Evolutionary conservation across 441 rosid species (phyloP).

Genomic region (Jatropha podagrica): DNA sequence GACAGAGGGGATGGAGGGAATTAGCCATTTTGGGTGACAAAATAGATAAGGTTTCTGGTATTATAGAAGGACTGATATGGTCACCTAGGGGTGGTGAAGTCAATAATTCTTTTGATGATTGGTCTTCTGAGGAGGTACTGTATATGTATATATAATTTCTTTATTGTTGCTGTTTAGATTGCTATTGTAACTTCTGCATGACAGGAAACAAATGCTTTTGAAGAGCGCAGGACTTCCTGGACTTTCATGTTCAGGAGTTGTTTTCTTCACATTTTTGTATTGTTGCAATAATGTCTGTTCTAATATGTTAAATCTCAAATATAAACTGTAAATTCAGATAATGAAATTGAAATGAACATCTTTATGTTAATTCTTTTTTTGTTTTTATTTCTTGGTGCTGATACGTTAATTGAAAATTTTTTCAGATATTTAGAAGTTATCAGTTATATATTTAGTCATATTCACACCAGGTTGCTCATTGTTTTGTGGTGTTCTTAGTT

Average conservation of each 20-base stretch:
- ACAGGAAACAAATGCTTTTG: not conserved
- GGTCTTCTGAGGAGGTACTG: constrained; percentile 70
- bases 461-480: not conserved
- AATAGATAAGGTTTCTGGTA: constrained; percentile 67
- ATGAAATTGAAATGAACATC: not conserved
- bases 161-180: not conserved
- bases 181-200: not conserved
- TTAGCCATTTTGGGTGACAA: constrained; percentile 75
- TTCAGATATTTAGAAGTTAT: not conserved
- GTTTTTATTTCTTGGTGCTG: not conserved
- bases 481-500: not conserved
- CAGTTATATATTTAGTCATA: not conserved
- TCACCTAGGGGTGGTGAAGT: constrained; percentile 61
- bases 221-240: not conserved
- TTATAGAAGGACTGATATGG: constrained; percentile 88
- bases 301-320: not conserved
- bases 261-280: not conserved
- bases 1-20: constrained; percentile 95
- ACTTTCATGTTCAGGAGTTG: not conserved
- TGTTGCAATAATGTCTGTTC: not conserved
- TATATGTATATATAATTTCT: not conserved
- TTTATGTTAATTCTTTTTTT: not conserved
- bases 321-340: not conserved
- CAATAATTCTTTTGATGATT: constrained; percentile 49
- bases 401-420: not conserved